Evolutionary conservation across 306 rosid species (phyloP).

Genomic region (Castanea sativa): DNA sequence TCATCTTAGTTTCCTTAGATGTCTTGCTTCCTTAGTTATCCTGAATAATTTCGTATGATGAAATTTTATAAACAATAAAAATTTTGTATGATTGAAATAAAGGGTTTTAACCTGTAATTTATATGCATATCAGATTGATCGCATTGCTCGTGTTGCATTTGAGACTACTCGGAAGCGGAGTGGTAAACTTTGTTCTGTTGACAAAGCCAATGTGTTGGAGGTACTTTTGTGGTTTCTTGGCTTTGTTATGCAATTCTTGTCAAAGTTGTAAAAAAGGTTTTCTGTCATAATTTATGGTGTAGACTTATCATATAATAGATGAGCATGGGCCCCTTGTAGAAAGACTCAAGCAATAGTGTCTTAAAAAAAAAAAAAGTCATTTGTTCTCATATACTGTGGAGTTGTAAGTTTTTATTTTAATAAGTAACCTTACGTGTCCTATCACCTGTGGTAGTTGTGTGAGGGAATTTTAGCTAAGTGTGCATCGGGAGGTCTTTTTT

Average conservation of each 20-base stretch:
- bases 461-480: background rate
- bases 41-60: background rate
- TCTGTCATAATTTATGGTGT: background rate
- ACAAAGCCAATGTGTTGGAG: slow-evolving; percentile 97
- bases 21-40: slow-evolving; percentile 4
- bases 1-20: background rate
- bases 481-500: background rate
- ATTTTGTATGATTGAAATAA: background rate
- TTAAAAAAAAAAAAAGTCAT: background rate
- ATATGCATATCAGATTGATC: slow-evolving; percentile 65
- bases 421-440: background rate
- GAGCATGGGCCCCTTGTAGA: background rate
- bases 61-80: background rate
- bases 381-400: background rate
- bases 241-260: slow-evolving; percentile 3
- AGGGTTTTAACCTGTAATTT: slow-evolving; percentile 14
- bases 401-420: background rate
- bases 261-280: background rate
- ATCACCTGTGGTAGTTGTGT: background rate
- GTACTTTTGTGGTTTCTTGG: slow-evolving; percentile 33
- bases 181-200: slow-evolving; percentile 87
- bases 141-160: slow-evolving; percentile 85
- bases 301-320: background rate
- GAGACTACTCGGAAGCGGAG: slow-evolving; percentile 74
- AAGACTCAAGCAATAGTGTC: background rate